Percentiles rank a stretch among this genome's conserved stretches.
Conservation (phyloP, 2,329 filamentous ascomycete species). For the Torrubiellomyces zombiae region DNA sequence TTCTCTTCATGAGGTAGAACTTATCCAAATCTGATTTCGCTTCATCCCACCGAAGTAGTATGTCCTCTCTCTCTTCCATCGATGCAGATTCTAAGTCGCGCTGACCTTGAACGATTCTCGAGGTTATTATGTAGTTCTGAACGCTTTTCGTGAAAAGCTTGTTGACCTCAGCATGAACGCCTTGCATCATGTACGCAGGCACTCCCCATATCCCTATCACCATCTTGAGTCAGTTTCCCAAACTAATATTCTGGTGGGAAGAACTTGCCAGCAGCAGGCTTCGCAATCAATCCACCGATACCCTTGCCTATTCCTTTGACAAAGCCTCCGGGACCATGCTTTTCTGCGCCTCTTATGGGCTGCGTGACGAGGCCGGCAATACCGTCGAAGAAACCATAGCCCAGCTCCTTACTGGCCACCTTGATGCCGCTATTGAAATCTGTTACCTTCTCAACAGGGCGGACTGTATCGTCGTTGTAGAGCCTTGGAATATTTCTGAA, state of each 20-base stretch:
- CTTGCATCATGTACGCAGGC: constrained; percentile 70
- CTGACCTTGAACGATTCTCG: constrained; percentile 58
- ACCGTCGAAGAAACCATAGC: constrained; percentile 64
- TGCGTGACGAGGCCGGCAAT: constrained; percentile 69
- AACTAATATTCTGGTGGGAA: constrained; percentile 1
- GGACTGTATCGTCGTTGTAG: constrained; percentile 70
- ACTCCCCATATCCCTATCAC: constrained; percentile 44
- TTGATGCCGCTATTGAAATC: constrained; percentile 59
- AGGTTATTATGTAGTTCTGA: constrained; percentile 64
- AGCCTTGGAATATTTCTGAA: constrained; percentile 77
- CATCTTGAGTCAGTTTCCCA: constrained; percentile 1
- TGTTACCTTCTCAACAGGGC: constrained; percentile 64
- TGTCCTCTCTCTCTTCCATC: constrained; percentile 42
- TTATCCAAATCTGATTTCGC: constrained; percentile 42
- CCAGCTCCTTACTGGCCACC: constrained; percentile 64
- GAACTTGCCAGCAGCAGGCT: constrained; percentile 57
- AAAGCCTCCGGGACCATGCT: constrained; percentile 39
- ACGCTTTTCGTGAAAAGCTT: constrained; percentile 55
- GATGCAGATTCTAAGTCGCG: constrained; percentile 42
- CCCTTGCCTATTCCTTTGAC: constrained; percentile 71
- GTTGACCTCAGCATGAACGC: constrained; percentile 60
- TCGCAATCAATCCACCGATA: constrained; percentile 63
- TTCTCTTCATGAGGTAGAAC: constrained; percentile 36
- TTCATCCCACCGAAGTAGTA: constrained; percentile 49
- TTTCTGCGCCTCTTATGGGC: constrained; percentile 43